Conservation (phyloP, 2,329 filamentous ascomycete species). For the Teratosphaeria nubilosa region DNA sequence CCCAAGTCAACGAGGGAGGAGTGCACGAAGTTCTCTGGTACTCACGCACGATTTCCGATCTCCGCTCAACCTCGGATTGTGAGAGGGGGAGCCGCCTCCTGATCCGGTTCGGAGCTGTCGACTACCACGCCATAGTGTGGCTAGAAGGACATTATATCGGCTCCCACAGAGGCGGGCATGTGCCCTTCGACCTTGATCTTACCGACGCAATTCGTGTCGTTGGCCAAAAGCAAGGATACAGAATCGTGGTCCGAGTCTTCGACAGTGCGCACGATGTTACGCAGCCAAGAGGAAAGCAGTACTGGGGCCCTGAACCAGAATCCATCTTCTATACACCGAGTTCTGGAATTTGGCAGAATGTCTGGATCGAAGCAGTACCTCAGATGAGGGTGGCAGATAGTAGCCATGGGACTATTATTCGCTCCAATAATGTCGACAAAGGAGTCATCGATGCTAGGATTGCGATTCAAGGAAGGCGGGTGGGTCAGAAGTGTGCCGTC, state of each 20-base stretch:
- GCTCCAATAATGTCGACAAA: conserved; percentile 43
- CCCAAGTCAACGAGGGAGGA: conserved; percentile 50
- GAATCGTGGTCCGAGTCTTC: conserved; percentile 47
- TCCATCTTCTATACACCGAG: conserved; percentile 64
- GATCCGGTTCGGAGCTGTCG: conserved; percentile 51
- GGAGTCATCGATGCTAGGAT: conserved; percentile 44
- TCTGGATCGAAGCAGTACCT: conserved; percentile 57
- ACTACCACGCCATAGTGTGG: conserved; percentile 52
- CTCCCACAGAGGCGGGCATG: conserved; percentile 49
- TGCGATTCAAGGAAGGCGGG: conserved; percentile 39
- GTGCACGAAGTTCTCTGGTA: conserved; percentile 62
- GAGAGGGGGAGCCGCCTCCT: conserved; percentile 35
- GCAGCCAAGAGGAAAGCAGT: conserved; percentile 59
- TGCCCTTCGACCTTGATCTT: conserved; percentile 48
- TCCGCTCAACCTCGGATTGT: conserved; percentile 14
- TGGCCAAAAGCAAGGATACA: conserved; percentile 1
- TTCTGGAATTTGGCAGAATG: conserved; percentile 64
- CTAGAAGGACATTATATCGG: conserved; percentile 44
- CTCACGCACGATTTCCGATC: conserved; percentile 32
- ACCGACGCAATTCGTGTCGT: conserved; percentile 34
- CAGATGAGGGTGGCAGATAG: conserved; percentile 43
- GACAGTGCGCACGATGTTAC: conserved; percentile 56
- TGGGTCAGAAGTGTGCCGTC: conserved; percentile 38
- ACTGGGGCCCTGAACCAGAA: conserved; percentile 48
- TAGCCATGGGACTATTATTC: conserved; percentile 48